Evolutionary conservation across 2,329 filamentous ascomycete genomes (phyloP).

Genomic region (Arachnomyces sp.): DNA sequence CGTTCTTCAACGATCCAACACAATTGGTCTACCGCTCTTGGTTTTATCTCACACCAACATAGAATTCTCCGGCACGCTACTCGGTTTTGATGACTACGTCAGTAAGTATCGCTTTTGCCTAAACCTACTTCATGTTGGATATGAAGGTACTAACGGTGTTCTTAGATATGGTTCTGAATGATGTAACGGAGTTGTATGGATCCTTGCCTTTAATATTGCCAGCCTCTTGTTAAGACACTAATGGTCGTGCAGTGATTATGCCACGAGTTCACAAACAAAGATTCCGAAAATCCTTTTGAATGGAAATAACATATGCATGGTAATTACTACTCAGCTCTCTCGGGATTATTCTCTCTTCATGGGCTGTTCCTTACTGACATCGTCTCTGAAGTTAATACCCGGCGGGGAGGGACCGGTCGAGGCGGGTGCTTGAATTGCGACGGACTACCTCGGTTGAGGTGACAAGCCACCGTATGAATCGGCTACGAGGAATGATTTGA

Average conservation of each 20-base stretch:
- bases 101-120: conserved; percentile 58
- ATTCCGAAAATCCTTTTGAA: conserved; percentile 92
- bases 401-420: conserved; percentile 62
- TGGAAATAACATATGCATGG: conserved; percentile 99
- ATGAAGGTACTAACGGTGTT: conserved; percentile 14
- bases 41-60: conserved; percentile 13
- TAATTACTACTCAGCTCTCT: conserved; percentile 39
- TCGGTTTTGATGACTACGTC: conserved; percentile 98
- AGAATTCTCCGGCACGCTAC: conserved; percentile 93
- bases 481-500: no score
- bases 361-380: conserved; percentile 7
- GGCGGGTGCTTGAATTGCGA: no score
- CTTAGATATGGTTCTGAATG: conserved; percentile 93
- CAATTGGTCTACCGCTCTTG: not conserved
- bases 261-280: conserved; percentile 72
- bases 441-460: no score
- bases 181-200: conserved; percentile 89
- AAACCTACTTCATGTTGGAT: not conserved
- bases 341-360: conserved; percentile 3
- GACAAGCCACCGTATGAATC: no score
- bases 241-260: conserved; percentile 64
- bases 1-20: conserved; percentile 7
- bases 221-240: conserved; percentile 1
- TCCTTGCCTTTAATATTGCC: not conserved
- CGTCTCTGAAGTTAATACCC: conserved; percentile 57